Conservation (phyloP, 2,329 filamentous ascomycete species). For the Pezicula rhizophila region DNA sequence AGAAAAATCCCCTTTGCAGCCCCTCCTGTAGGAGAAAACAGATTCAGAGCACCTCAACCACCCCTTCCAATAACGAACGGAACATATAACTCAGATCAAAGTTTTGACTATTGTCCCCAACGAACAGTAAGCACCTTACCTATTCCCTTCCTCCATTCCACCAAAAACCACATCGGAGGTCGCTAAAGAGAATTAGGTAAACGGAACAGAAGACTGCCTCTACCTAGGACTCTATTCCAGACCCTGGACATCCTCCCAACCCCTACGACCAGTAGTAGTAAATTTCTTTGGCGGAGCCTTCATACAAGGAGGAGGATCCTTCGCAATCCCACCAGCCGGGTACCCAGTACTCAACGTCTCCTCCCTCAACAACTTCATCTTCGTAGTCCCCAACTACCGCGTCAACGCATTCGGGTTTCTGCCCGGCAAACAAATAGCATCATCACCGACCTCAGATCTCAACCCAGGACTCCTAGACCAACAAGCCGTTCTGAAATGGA, state of each 20-base stretch:
- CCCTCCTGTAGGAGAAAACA: conserved; percentile 49
- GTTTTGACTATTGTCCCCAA: conserved; percentile 54
- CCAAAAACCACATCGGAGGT: neutral
- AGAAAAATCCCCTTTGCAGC: conserved; percentile 56
- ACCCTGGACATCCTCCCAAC: conserved; percentile 41
- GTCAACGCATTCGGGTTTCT: conserved; percentile 66
- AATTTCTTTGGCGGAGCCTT: conserved; percentile 58
- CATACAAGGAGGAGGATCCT: conserved; percentile 49
- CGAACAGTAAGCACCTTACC: conserved; percentile 34
- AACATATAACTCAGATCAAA: conserved; percentile 47
- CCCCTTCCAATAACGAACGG: conserved; percentile 40
- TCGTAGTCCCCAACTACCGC: conserved; percentile 56
- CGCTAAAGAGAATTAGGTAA: conserved; percentile 27
- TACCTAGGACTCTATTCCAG: conserved; percentile 55
- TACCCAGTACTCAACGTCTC: conserved; percentile 53
- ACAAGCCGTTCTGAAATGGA: conserved; percentile 51
- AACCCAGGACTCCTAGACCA: conserved; percentile 62
- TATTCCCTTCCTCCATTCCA: neutral
- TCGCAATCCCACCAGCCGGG: conserved; percentile 47
- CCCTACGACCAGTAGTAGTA: conserved; percentile 50
- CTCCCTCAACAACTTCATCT: conserved; percentile 43
- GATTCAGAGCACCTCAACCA: conserved; percentile 56
- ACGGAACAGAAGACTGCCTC: conserved; percentile 54
- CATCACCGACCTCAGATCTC: conserved; percentile 43
- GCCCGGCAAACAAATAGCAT: conserved; percentile 44